These are phyloP conservation scores for Vitis hybrid DNA, from an alignment of 177 flowering plant genomes.

Conservation along the genomic window DNA sequence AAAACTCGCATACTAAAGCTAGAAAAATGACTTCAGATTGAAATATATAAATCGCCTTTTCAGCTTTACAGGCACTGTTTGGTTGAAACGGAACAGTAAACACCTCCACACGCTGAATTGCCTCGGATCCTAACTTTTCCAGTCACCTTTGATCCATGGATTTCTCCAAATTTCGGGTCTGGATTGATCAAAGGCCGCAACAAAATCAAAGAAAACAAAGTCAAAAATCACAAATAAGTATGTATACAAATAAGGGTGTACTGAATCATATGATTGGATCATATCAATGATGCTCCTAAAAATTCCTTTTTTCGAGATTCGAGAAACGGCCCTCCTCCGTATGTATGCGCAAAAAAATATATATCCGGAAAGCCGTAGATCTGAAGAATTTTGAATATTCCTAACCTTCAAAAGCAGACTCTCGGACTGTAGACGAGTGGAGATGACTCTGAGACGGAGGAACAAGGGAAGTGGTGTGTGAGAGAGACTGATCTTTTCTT, in stretches of 20 bases:
- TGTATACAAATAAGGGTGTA: not conserved
- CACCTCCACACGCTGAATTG: constrained; percentile 1
- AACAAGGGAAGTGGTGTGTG: not conserved
- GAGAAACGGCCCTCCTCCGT: not conserved
- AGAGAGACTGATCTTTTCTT: not conserved
- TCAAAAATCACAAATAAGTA: not conserved
- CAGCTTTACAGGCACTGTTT: constrained; percentile 31
- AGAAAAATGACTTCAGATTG: not conserved
- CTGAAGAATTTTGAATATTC: constrained; percentile 1
- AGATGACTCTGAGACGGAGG: not conserved
- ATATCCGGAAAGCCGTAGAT: not conserved
- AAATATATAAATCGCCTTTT: constrained; percentile 2
- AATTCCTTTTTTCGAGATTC: not conserved
- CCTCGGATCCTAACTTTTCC: constrained; percentile 57
- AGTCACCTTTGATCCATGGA: constrained; percentile 12
- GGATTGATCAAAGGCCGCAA: not conserved
- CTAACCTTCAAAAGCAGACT: not conserved
- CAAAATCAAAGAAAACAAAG: constrained; percentile 1
- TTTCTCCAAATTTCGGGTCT: not conserved
- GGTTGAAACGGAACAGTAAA: constrained; percentile 30
- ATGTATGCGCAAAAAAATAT: not conserved
- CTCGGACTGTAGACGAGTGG: not conserved
- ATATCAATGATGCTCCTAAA: constrained; percentile 1
- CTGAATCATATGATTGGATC: not conserved
- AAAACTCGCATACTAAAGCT: constrained; percentile 48